Percentiles rank a stretch among this genome's conserved stretches.
Conservation (phyloP, 2,329 filamentous ascomycete species). For the Nothophoma quercina region DNA sequence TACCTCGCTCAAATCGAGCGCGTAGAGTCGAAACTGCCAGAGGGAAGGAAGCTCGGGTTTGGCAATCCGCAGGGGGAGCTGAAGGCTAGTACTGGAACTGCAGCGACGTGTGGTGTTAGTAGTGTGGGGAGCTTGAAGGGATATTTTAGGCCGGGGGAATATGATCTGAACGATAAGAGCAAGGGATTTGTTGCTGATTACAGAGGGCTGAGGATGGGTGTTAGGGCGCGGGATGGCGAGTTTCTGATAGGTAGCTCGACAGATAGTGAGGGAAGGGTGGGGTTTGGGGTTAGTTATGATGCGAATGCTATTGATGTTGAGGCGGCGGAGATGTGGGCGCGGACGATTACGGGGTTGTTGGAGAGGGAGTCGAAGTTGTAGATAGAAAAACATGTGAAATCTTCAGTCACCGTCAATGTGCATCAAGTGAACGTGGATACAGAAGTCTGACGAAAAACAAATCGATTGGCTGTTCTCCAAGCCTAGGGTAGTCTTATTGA, state of each 20-base stretch:
- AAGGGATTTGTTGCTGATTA: constrained; percentile 54
- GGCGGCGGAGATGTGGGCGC: constrained; percentile 40
- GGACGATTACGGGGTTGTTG: constrained; percentile 41
- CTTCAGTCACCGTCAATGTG: too few species aligned
- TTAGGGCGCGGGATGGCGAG: constrained; percentile 56
- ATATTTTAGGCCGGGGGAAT: constrained; percentile 41
- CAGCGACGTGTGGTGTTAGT: constrained; percentile 56
- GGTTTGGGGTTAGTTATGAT: constrained; percentile 54
- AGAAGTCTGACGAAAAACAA: constrained; percentile 23
- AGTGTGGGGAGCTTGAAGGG: constrained; percentile 50
- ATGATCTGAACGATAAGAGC: constrained; percentile 28
- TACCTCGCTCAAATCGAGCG: constrained; percentile 54
- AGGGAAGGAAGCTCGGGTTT: constrained; percentile 28
- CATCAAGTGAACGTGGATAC: too few species aligned
- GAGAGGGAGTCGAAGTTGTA: constrained; percentile 25
- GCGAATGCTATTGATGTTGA: constrained; percentile 46
- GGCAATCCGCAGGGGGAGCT: constrained; percentile 50
- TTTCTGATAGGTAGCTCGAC: constrained; percentile 55
- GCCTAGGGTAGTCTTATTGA: constrained; percentile 44
- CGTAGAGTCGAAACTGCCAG: constrained; percentile 44
- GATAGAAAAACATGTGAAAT: too few species aligned
- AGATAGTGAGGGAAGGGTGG: constrained; percentile 45
- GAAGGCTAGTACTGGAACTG: constrained; percentile 37
- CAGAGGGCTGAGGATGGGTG: constrained; percentile 45
- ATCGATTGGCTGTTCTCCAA: constrained; percentile 37